phyloP scores from a whole-genome alignment of 1,139 yeast genomes.

The Diutina neorugosa region DNA sequence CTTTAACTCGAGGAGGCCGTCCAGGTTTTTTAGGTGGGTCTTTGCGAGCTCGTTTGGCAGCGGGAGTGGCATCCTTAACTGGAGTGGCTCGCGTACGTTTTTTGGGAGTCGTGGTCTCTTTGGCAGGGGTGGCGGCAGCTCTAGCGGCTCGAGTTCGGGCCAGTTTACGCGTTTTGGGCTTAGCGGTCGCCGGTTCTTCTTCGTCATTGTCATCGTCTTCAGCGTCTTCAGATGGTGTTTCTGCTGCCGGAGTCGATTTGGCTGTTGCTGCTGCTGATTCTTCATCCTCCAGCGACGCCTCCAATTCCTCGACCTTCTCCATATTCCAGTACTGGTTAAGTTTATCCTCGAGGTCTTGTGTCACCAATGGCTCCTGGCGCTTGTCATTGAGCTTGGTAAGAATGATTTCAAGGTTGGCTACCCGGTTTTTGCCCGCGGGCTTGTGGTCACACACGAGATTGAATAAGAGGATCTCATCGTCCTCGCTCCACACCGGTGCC shows the following conservation, averaged over 20 bases:
- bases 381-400: conserved; percentile 37
- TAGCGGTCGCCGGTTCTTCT: neutral
- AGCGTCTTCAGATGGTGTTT: neutral
- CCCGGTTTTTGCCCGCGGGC: conserved; percentile 51
- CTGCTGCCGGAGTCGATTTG: neutral
- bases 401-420: conserved; percentile 46
- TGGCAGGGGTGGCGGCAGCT: neutral
- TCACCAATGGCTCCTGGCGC: neutral
- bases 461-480: conserved; percentile 57
- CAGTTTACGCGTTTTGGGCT: conserved; percentile 1
- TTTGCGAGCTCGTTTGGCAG: neutral
- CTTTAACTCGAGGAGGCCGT: neutral
- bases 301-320: neutral
- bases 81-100: neutral
- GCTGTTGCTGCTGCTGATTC: neutral
- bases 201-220: neutral
- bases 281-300: neutral
- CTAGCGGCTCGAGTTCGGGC: neutral
- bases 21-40: neutral
- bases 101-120: neutral
- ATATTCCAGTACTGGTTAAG: conserved; percentile 19
- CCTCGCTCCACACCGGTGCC: conserved; percentile 34
- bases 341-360: conserved; percentile 10
- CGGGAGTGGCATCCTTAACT: neutral
- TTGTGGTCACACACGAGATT: conserved; percentile 56